These are phyloP conservation scores for Candida ovalis DNA, from an alignment of 805 yeast species.

Conservation along the genomic window DNA sequence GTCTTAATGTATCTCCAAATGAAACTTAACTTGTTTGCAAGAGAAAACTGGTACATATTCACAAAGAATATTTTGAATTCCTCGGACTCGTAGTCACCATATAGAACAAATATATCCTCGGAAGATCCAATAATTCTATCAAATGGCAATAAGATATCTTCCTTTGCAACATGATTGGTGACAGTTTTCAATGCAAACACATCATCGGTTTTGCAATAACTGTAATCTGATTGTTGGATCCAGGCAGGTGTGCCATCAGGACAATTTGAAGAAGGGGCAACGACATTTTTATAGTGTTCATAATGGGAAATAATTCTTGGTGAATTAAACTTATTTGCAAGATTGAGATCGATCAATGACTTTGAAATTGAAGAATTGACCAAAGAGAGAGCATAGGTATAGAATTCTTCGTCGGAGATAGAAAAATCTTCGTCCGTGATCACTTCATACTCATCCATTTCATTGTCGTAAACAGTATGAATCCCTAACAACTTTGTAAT, in stretches of 20 bases:
- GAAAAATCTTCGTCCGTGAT: constrained; percentile 19
- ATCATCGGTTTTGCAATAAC: constrained; percentile 66
- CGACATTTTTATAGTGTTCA: constrained; percentile 40
- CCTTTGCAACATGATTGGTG: constrained; percentile 17
- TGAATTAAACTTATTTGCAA: constrained; percentile 46
- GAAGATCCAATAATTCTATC: constrained; percentile 64
- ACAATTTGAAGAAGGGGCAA: constrained; percentile 28
- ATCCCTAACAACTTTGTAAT: constrained; percentile 27
- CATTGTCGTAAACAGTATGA: constrained; percentile 20
- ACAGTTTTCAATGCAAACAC: constrained; percentile 73
- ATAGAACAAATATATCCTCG: constrained; percentile 42
- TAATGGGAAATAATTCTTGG: constrained; percentile 68
- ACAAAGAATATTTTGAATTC: constrained; percentile 55
- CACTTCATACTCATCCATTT: constrained; percentile 29
- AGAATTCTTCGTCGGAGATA: constrained; percentile 26
- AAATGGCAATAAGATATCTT: constrained; percentile 33
- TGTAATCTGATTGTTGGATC: constrained; percentile 44
- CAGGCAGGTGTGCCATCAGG: constrained; percentile 37
- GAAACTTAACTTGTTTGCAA: constrained; percentile 63
- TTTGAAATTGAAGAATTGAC: constrained; percentile 8
- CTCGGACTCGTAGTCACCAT: constrained; percentile 56
- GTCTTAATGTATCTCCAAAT: constrained; percentile 68
- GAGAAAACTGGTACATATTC: constrained; percentile 56
- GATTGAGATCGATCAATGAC: constrained; percentile 37
- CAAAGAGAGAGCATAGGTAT: constrained; percentile 18